Evolutionary conservation across 192 early-diverging fungal genomes (phyloP).

Genomic region (Spinellus fusiger): DNA sequence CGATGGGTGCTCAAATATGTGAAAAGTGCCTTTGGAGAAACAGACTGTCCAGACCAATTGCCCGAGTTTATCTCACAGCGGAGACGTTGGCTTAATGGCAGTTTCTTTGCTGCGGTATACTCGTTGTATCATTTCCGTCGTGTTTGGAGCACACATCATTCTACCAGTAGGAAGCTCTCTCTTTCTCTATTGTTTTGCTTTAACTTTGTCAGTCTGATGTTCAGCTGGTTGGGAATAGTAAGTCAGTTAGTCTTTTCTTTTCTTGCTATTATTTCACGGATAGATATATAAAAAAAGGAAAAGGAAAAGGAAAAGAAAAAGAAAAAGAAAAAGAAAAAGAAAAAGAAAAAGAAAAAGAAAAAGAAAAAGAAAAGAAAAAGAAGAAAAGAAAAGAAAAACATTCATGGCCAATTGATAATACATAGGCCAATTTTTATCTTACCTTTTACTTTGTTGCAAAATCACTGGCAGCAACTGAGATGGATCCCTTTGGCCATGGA

Average conservation of each 20-base stretch:
- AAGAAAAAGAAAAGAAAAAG: too few species aligned
- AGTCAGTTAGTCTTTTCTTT: constrained; percentile 25
- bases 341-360: too few species aligned
- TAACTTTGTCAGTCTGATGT: constrained; percentile 62
- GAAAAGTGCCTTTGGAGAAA: constrained; percentile 80
- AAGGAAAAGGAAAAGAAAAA: too few species aligned
- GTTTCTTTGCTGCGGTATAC: constrained; percentile 71
- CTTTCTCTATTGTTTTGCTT: constrained; percentile 64
- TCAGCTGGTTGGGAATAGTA: constrained; percentile 73
- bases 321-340: too few species aligned
- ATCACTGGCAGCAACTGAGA: constrained; percentile 30
- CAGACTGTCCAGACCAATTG: constrained; percentile 88
- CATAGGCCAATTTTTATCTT: constrained; percentile 54
- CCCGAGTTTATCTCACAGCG: constrained; percentile 95
- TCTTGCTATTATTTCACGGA: not conserved
- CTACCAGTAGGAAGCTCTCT: constrained; percentile 38
- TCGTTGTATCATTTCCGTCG: constrained; percentile 52
- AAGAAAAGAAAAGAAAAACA: too few species aligned
- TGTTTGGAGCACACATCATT: constrained; percentile 54
- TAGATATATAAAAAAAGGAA: too few species aligned
- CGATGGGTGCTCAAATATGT: constrained; percentile 85
- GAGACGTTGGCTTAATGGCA: constrained; percentile 90
- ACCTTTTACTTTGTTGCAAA: constrained; percentile 52
- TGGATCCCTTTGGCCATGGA: constrained; percentile 41
- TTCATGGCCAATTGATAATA: too few species aligned